Percentiles rank a stretch among this genome's conserved stretches.
phyloP scores from a whole-genome alignment of 441 rosid genomes.

The Kokia cookei region DNA sequence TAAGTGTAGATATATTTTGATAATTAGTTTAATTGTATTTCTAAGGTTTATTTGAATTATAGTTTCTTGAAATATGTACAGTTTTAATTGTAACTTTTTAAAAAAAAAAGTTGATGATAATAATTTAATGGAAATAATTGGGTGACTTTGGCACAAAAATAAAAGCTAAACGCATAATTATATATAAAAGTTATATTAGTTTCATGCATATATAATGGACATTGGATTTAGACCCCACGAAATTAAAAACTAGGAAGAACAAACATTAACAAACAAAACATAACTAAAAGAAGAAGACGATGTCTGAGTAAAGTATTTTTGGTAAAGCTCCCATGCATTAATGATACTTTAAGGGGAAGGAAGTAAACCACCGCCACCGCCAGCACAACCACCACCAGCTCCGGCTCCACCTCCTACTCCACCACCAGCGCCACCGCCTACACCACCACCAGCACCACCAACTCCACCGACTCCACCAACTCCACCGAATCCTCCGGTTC shows the following conservation, averaged over 20 bases:
- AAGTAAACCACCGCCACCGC: constrained; percentile 18
- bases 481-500: neutral
- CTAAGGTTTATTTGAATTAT: no score
- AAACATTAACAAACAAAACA: constrained; percentile 1
- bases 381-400: constrained; percentile 17
- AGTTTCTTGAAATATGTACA: no score
- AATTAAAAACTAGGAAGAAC: neutral
- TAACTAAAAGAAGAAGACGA: neutral
- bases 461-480: constrained; percentile 2
- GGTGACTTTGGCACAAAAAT: neutral
- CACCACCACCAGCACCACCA: constrained; percentile 1
- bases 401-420: constrained; percentile 21
- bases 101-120: neutral
- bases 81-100: no score
- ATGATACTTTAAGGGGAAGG: constrained; percentile 16
- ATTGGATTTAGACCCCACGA: neutral
- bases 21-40: no score
- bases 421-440: constrained; percentile 15
- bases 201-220: neutral
- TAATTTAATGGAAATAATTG: neutral
- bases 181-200: neutral
- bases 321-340: neutral
- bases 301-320: neutral
- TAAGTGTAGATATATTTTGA: no score
- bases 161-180: neutral